These are phyloP conservation scores for Pleoardoris graminearum DNA, from an alignment of 2,329 filamentous ascomycete species.

Conservation along the genomic window DNA sequence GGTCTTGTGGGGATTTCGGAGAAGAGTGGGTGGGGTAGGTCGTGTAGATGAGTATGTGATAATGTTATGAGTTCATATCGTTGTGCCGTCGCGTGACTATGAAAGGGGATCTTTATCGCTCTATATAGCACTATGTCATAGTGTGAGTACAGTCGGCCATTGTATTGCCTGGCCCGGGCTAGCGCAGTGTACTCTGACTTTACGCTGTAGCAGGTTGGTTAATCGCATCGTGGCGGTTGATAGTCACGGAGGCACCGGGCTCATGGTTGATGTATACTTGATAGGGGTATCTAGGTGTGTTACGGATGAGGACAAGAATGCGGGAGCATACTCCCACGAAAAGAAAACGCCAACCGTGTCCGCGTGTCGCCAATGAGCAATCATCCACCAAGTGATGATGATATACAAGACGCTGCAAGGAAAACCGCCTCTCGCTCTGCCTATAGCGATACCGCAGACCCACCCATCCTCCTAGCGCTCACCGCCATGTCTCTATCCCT, in stretches of 20 bases:
- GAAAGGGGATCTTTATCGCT: background rate
- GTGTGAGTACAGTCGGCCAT: no score
- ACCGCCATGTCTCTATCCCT: background rate
- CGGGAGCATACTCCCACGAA: background rate
- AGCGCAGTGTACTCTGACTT: no score
- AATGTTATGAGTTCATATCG: background rate
- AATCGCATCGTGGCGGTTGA: no score
- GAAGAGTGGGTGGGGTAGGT: background rate
- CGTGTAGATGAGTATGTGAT: background rate
- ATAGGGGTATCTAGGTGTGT: constrained; percentile 8
- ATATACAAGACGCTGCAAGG: background rate
- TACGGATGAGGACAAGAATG: background rate
- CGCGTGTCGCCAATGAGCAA: background rate
- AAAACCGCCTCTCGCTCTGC: no score
- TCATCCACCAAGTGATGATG: background rate
- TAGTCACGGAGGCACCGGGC: no score
- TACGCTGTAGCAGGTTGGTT: no score
- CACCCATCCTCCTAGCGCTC: background rate
- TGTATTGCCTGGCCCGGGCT: no score
- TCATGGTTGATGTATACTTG: no score
- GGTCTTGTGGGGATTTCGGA: background rate
- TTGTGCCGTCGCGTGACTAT: background rate
- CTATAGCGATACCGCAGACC: no score
- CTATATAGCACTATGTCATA: no score
- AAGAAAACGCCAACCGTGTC: background rate